phyloP scores from a whole-genome alignment of 2,329 filamentous ascomycete genomes.

The Leptosphaerulina australis region DNA sequence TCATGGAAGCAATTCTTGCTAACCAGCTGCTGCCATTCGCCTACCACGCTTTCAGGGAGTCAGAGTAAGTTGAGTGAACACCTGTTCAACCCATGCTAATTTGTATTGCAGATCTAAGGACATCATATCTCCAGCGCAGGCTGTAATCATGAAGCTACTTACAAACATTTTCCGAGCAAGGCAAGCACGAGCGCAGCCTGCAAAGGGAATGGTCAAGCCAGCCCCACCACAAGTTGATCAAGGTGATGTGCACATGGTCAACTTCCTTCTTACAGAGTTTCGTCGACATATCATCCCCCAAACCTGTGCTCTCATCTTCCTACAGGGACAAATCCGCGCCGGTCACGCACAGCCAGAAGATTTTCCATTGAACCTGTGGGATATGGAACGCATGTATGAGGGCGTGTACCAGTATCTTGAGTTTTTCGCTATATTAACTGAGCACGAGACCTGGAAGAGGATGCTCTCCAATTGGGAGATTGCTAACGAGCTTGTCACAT shows the following conservation, averaged over 20 bases:
- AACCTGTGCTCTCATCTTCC: slow-evolving; percentile 89
- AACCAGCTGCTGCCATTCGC: slow-evolving; percentile 89
- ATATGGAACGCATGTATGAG: slow-evolving; percentile 96
- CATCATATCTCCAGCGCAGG: slow-evolving; percentile 93
- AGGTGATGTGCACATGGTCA: slow-evolving; percentile 70
- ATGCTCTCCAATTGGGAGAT: slow-evolving; percentile 92
- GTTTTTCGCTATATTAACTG: slow-evolving; percentile 87
- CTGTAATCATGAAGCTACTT: slow-evolving; percentile 86
- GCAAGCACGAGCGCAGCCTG: slow-evolving; percentile 48
- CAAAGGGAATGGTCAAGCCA: slow-evolving; percentile 53
- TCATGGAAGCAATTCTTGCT: slow-evolving; percentile 89
- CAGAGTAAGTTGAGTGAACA: slow-evolving; percentile 34
- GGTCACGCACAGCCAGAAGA: slow-evolving; percentile 78
- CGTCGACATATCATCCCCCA: slow-evolving; percentile 91
- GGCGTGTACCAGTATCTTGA: slow-evolving; percentile 93
- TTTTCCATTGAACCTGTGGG: slow-evolving; percentile 94
- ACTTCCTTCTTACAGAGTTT: slow-evolving; percentile 93
- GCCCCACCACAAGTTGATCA: slow-evolving; percentile 58
- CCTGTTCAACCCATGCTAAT: slow-evolving; percentile 19
- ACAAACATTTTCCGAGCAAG: slow-evolving; percentile 82
- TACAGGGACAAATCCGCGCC: slow-evolving; percentile 87
- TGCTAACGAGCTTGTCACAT: slow-evolving; percentile 82
- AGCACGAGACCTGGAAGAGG: slow-evolving; percentile 80
- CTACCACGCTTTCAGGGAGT: slow-evolving; percentile 86
- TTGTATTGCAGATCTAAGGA: slow-evolving; percentile 70